Evolutionary conservation across 2,329 filamentous ascomycete species (phyloP), one percentile per base, ranked within the genome.

Genomic region (Neophaeococcomyces aloes): DNA sequence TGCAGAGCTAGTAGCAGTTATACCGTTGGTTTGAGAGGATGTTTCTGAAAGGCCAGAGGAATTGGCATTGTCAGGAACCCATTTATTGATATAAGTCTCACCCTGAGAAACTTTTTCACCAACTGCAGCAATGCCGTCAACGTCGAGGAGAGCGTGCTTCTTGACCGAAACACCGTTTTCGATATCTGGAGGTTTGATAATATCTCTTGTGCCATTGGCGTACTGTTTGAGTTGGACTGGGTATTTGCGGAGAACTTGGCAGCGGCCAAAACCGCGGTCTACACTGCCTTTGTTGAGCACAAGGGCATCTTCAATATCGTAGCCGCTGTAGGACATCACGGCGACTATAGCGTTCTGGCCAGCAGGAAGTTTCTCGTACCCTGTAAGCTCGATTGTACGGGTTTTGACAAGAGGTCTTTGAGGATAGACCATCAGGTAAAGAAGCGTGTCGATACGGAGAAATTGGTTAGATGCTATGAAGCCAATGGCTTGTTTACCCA

Each of bases 401-500:
- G 86, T 94, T 60, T 94, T 94, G 49, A 96, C 89, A 82, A 98
- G 91, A 1, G 91, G 91, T 56, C 94, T 81, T 60, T 98, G 93
- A 5, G 91, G 91, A 59, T 98, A 98, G 3, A 98, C 91, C 69
- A 98, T 85, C 1, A 94, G 84, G 61, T 95, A 96, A 5, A 98
- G 76, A 13, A 98, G 72, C 0, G 89, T 96, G 59, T 98, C 91
- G 61, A 98, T 95, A 45, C 91, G 81, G 57, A 89, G 85, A 67
- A 95, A 94, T 63, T 98, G 91, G 60, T 98, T 98, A 60, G 94
- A 94, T 13, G 89, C 91, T 60, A 98, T 96, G 27, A 89, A 88
- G 27, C 91, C 91, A 61, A 98, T 96, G 30, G 91, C 91, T 83
- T 98, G 91, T 68, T 98, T 98, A 76, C 91, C 91, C 91, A 98